A percentile compares a stretch with the other conserved stretches of the same genome.
Conservation (phyloP, 1,139 yeast species). For the Pichia norvegensis region DNA sequence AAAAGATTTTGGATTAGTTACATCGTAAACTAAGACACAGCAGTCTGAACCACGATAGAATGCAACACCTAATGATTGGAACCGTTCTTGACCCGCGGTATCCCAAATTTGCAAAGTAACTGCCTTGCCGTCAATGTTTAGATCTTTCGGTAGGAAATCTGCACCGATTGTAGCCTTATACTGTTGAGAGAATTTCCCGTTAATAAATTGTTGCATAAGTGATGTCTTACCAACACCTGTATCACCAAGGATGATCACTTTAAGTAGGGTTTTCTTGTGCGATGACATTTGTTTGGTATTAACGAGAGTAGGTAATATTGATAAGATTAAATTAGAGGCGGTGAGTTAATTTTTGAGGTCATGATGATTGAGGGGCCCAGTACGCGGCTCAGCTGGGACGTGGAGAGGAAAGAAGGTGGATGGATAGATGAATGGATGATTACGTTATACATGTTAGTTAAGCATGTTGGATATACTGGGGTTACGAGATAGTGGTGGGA, state of each 20-base stretch:
- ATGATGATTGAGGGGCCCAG: no score
- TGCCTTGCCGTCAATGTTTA: slow-evolving; percentile 70
- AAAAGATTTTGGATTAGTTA: slow-evolving; percentile 85
- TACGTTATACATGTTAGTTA: slow-evolving; percentile 1
- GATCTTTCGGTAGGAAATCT: slow-evolving; percentile 88
- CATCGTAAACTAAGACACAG: slow-evolving; percentile 92
- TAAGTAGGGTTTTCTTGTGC: slow-evolving; percentile 80
- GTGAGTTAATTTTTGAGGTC: no score
- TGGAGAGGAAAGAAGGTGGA: background rate
- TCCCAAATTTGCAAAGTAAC: slow-evolving; percentile 94
- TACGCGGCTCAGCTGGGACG: background rate
- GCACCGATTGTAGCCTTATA: slow-evolving; percentile 98
- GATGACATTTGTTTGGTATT: no score
- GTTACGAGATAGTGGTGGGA: slow-evolving; percentile 4
- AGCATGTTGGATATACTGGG: slow-evolving; percentile 11
- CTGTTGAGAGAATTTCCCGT: slow-evolving; percentile 89
- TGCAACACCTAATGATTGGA: slow-evolving; percentile 94
- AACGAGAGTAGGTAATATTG: no score
- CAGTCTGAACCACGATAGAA: slow-evolving; percentile 98
- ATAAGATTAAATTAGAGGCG: no score
- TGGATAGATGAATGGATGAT: background rate
- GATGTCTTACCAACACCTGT: slow-evolving; percentile 98
- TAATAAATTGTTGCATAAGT: slow-evolving; percentile 91
- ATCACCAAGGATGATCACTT: slow-evolving; percentile 92
- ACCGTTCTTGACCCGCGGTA: slow-evolving; percentile 97